Evolutionary conservation across 768 basidiomycete genomes (phyloP), one percentile per base, ranked within the genome.

Genomic region (Auriculariales sp.): DNA sequence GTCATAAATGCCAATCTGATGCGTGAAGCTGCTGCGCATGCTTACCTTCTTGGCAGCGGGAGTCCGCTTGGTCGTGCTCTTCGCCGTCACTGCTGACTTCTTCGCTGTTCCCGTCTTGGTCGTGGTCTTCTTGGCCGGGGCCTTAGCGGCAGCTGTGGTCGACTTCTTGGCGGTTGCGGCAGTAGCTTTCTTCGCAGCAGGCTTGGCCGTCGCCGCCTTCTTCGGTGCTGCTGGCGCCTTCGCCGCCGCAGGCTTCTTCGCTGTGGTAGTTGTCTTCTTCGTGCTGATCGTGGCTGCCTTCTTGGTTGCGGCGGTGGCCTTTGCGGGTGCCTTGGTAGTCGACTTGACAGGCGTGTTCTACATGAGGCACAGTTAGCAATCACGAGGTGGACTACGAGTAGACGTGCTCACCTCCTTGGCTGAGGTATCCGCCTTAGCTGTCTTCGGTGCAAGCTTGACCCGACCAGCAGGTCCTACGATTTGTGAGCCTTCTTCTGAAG

Each of bases 391-490:
- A n/a, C 10, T 25, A 10, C 15, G n/a, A 17, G 15, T 42, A 28
- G 25, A 4, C 3, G 15, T 0, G 64, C 71, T 63, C 47, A 82
- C 81, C 75, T 83, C 81, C 62, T 83, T 82, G 48, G 75, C 75
- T 48, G n/a, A n/a, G n/a, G 75, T 78, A n/a, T 67, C 58, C 30
- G 67, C 55, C 57, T 71, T 75, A 42, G 59, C 54, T 17, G 54
- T 59, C 66, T 79, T 82, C 17, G 75, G 72, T 25, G 80, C 74
- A 19, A 87, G 73, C 62, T 84, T 87, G 53, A 89, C 82, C 59
- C 83, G 77, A 49, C 83, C 83, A 19, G 80, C 77, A 2, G 73
- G 71, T 51, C 76, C 55, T 55, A 48, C 28, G n/a, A n/a, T n/a
- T n/a, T 72, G 69, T 67, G 49, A 47, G 39, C 25, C 25, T 14